Percentiles rank a stretch among this genome's conserved stretches.
Evolutionary conservation across 768 basidiomycete genomes (phyloP).

Genomic region (Lentinula guzmanii): DNA sequence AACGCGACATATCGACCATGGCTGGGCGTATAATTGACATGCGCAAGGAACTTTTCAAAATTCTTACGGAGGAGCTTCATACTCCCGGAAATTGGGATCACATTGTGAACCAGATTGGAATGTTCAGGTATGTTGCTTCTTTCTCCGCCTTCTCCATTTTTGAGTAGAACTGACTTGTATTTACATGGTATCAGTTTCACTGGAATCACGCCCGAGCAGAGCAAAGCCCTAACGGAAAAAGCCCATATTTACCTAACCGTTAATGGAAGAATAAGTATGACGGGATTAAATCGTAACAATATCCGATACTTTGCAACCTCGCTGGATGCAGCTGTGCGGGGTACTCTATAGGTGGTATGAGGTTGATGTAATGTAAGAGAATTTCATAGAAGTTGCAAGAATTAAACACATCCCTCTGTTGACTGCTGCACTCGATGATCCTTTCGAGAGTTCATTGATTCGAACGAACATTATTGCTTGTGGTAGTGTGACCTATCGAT

Average conservation of each 20-base stretch:
- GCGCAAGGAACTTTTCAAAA: constrained; percentile 71
- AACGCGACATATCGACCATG: constrained; percentile 87
- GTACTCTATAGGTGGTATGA: constrained; percentile 10
- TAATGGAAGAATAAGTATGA: constrained; percentile 94
- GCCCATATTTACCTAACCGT: constrained; percentile 81
- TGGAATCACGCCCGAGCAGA: constrained; percentile 64
- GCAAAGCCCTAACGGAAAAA: constrained; percentile 59
- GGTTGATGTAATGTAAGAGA: constrained; percentile 10
- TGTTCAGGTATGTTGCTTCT: constrained; percentile 71
- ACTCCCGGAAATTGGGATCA: constrained; percentile 97
- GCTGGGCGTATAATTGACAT: constrained; percentile 88
- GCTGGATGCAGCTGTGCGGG: constrained; percentile 63
- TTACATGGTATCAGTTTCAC: constrained; percentile 56
- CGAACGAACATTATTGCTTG: too few relatives aligned
- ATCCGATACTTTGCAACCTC: constrained; percentile 67
- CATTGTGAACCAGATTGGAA: constrained; percentile 93
- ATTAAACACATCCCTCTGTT: too few relatives aligned
- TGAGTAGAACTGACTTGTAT: constrained; percentile 8
- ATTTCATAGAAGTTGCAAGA: too few relatives aligned
- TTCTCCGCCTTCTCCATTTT: constrained; percentile 6
- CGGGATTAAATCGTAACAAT: constrained; percentile 79
- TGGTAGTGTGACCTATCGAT: too few relatives aligned
- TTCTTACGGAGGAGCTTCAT: constrained; percentile 71
- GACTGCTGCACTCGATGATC: too few relatives aligned
- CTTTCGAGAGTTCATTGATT: too few relatives aligned